Evolutionary conservation across 352 stramenopile species (phyloP).

Genomic region (Phytophthora aleatoria): DNA sequence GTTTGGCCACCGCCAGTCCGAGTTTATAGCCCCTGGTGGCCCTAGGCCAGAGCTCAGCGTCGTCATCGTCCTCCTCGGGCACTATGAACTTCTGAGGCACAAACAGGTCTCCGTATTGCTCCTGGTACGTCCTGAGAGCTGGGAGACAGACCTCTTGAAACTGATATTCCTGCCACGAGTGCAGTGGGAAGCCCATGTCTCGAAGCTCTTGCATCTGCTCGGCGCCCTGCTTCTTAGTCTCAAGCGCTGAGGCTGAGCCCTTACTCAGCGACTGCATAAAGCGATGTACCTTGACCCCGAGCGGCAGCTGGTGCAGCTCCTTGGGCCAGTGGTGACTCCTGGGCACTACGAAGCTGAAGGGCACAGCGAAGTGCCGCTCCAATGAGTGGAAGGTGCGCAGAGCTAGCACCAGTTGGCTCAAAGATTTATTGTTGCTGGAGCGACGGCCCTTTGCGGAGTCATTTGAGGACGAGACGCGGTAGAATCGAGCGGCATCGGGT

Average conservation of each 20-base stretch:
- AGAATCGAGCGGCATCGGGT: conserved; percentile 3
- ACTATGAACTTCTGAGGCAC: conserved; percentile 94
- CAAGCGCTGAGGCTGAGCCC: conserved; percentile 22
- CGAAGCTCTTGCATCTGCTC: conserved; percentile 46
- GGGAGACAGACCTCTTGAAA: conserved; percentile 67
- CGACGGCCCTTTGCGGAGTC: background rate
- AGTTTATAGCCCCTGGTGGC: conserved; percentile 84
- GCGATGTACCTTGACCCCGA: conserved; percentile 64
- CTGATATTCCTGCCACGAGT: conserved; percentile 64
- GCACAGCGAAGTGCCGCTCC: conserved; percentile 73
- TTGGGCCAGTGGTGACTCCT: conserved; percentile 37
- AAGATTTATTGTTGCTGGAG: background rate
- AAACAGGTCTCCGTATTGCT: conserved; percentile 85
- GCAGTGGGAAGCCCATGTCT: conserved; percentile 61
- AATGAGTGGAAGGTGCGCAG: conserved; percentile 59
- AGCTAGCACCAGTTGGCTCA: conserved; percentile 47
- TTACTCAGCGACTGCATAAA: conserved; percentile 47
- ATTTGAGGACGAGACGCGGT: conserved; percentile 14
- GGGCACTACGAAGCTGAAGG: conserved; percentile 40
- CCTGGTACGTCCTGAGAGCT: conserved; percentile 82
- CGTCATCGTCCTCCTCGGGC: conserved; percentile 39
- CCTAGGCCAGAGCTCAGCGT: conserved; percentile 61
- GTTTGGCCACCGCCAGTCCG: conserved; percentile 87
- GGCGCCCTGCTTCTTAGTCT: conserved; percentile 31
- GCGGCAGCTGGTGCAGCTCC: conserved; percentile 53